These are phyloP conservation scores for Paecilomyces dactylethromorphus DNA, from an alignment of 2,329 filamentous ascomycete species.

Conservation along the genomic window DNA sequence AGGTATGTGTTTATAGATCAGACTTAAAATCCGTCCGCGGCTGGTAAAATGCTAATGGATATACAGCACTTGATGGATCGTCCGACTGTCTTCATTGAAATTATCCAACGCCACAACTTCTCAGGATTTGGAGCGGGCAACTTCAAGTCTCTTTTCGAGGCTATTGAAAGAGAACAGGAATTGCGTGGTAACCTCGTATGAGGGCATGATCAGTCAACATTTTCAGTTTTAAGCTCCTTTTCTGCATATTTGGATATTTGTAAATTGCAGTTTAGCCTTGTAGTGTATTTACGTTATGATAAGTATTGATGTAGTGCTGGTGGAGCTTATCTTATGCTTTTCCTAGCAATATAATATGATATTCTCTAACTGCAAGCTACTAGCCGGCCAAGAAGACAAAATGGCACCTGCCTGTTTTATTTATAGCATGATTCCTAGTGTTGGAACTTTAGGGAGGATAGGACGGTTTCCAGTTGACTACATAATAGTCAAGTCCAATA, in stretches of 20 bases:
- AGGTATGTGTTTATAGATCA: slow-evolving; percentile 31
- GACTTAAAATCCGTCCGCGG: not conserved
- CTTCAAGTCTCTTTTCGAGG: slow-evolving; percentile 92
- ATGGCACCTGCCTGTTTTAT: no score
- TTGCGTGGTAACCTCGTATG: slow-evolving; percentile 67
- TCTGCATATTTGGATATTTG: not conserved
- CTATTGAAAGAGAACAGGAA: slow-evolving; percentile 88
- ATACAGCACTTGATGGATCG: slow-evolving; percentile 75
- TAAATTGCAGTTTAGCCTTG: not conserved
- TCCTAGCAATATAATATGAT: not conserved
- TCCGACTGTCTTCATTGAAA: slow-evolving; percentile 92
- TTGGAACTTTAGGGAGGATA: no score
- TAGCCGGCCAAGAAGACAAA: no score
- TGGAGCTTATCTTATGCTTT: not conserved
- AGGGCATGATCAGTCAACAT: not conserved
- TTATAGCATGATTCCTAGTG: no score
- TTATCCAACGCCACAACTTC: slow-evolving; percentile 88
- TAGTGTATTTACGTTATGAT: not conserved
- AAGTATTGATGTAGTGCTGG: not conserved
- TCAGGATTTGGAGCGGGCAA: slow-evolving; percentile 91
- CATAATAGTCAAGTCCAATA: no score
- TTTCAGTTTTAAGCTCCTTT: not conserved
- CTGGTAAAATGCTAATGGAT: not conserved
- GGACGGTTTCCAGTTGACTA: no score
- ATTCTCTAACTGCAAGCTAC: no score